Base-by-base conservation (phyloP, 768 basidiomycete genomes). In the Phaeotremella skinneri region DNA sequence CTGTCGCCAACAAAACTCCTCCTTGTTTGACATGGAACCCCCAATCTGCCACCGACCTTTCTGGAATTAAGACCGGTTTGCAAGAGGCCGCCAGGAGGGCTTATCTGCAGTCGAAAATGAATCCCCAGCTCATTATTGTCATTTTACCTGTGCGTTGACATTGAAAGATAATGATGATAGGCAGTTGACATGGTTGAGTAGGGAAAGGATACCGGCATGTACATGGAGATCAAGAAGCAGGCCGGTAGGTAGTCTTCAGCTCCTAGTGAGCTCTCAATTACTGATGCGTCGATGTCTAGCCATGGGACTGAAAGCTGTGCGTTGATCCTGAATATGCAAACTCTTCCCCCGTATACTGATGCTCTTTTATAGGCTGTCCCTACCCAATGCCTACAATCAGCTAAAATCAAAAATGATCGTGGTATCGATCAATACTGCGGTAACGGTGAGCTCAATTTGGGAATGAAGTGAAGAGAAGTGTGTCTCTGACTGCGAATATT, bases 121-220 rank as follows among this genome's bases (percentile, higher is more conserved):
- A 67, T 27, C 75, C 75, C 21, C 75, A 74, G 50, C 16, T 76
- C 27, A 62, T 75, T 23, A n/a, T 76, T 3, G 67, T 73, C 29
- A 66, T 76, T 17, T 45, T 72, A 48, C 73, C 75, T 1, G 73
- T 68, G 29, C 57, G 67, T 62, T 20, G 6, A 25, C 3, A 32
- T 17, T 31, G 47, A 17, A 21, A 23, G 3, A 21, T 37, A 48
- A 3, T 4, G 7, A 13, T 45, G 7, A 30, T 51, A 7, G 7
- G 41, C 26, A 4, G n/a, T 42, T 7, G 34, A 37, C 34, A 17
- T 37, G 7, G 34, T 37, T 30, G 13, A 2, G 3, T 42, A 70
- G 70, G 39, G 58, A 21, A 72, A 72, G 49, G 73, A 74, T 11
- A 32, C 52, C 2, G 43, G 57, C 0, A 56, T 71, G 31, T 76